Evolutionary conservation across 2,329 filamentous ascomycete species (phyloP).

Genomic region (Trichophyton mentagrophytes): DNA sequence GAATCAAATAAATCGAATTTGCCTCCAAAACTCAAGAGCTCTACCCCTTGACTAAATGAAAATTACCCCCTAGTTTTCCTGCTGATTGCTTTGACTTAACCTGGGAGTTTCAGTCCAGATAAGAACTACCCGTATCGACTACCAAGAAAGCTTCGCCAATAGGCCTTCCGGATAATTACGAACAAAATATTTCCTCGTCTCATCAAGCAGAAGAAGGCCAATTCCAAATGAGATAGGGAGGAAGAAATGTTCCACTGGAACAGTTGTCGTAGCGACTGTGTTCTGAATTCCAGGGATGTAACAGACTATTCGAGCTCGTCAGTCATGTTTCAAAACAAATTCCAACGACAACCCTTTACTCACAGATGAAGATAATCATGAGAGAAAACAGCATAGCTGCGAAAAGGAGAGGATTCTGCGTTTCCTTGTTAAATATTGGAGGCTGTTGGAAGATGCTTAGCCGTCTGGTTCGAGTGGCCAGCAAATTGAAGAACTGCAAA

Average conservation of each 20-base stretch:
- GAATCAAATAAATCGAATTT: no score
- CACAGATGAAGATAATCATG: slow-evolving; percentile 55
- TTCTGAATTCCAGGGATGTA: slow-evolving; percentile 55
- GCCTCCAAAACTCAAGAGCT: no score
- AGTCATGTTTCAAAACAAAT: not conserved
- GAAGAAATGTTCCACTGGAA: slow-evolving; percentile 65
- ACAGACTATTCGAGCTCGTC: slow-evolving; percentile 20
- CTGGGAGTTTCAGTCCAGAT: not conserved
- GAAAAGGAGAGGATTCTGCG: slow-evolving; percentile 56
- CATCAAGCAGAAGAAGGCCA: slow-evolving; percentile 52
- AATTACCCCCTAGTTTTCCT: no score
- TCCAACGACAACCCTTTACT: slow-evolving; percentile 14
- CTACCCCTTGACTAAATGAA: no score
- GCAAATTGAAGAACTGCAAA: slow-evolving; percentile 60
- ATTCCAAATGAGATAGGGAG: slow-evolving; percentile 60
- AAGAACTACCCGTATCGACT: slow-evolving; percentile 9
- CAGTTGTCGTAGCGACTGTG: slow-evolving; percentile 46
- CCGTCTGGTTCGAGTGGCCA: slow-evolving; percentile 53
- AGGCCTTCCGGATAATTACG: slow-evolving; percentile 46
- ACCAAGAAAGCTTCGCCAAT: slow-evolving; percentile 53
- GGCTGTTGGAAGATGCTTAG: slow-evolving; percentile 61
- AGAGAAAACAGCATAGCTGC: slow-evolving; percentile 58
- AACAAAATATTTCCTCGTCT: slow-evolving; percentile 51
- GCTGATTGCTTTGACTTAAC: not conserved
- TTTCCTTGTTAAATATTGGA: slow-evolving; percentile 51